Conservation (phyloP, 2,329 filamentous ascomycete species). For the Albophoma yamanashiensis region DNA sequence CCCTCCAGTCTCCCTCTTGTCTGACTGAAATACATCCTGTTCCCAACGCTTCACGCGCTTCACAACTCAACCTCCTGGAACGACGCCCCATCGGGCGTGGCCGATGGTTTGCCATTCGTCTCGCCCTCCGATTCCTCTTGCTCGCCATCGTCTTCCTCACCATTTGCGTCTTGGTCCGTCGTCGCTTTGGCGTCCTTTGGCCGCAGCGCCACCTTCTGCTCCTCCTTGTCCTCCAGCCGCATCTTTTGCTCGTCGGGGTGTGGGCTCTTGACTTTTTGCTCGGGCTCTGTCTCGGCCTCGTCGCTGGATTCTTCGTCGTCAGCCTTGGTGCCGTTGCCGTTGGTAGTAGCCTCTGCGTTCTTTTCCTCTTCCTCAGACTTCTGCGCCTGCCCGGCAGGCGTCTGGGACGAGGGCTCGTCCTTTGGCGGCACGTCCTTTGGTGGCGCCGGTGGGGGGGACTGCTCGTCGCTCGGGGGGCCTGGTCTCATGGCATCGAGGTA, state of each 20-base stretch:
- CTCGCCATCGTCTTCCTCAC: conserved; percentile 18
- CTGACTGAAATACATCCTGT: background rate
- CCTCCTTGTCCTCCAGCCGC: conserved; percentile 42
- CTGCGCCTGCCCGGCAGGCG: conserved; percentile 12
- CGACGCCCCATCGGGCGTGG: conserved; percentile 45
- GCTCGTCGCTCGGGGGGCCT: conserved; percentile 27
- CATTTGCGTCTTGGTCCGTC: conserved; percentile 19
- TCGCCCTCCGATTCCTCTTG: conserved; percentile 21
- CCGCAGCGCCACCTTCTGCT: conserved; percentile 41
- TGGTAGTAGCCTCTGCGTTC: conserved; percentile 2
- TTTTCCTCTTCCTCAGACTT: conserved; percentile 15
- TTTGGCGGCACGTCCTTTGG: conserved; percentile 11
- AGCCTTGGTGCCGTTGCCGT: conserved; percentile 14
- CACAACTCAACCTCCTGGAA: conserved; percentile 55
- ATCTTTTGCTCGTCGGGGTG: conserved; percentile 44
- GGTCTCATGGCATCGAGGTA: conserved; percentile 72
- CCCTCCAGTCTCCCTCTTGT: background rate
- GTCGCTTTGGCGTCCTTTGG: conserved; percentile 16
- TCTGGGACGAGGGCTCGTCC: conserved; percentile 9
- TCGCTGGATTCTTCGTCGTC: conserved; percentile 7
- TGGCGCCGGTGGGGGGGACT: conserved; percentile 12
- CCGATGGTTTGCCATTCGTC: conserved; percentile 26
- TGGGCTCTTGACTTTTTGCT: conserved; percentile 24
- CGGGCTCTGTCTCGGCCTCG: conserved; percentile 13
- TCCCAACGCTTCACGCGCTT: background rate